Conservation (phyloP, 495 filamentous ascomycete genomes). For the Arthonia radiata region DNA sequence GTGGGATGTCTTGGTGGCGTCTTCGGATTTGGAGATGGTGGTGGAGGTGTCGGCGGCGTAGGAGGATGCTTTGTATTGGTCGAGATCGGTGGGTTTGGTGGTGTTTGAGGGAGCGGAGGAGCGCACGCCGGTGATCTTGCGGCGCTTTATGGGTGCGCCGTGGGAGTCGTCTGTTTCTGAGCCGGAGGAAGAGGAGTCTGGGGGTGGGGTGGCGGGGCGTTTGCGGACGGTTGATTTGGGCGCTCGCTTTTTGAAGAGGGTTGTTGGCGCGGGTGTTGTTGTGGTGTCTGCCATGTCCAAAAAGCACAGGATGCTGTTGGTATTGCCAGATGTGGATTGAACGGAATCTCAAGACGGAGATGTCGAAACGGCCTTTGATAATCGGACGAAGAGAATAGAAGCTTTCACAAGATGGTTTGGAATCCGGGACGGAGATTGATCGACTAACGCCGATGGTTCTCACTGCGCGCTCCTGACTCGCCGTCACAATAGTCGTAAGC, state of each 20-base stretch:
- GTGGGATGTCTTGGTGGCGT: slow-evolving; percentile 80
- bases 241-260: slow-evolving; percentile 71
- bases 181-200: slow-evolving; percentile 23
- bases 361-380: too few relatives aligned
- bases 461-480: too few relatives aligned
- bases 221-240: slow-evolving; percentile 60
- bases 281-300: too few relatives aligned
- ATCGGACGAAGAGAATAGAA: too few relatives aligned
- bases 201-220: slow-evolving; percentile 57
- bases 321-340: too few relatives aligned
- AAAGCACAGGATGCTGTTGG: too few relatives aligned
- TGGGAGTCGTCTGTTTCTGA: slow-evolving; percentile 26
- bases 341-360: too few relatives aligned
- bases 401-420: too few relatives aligned
- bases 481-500: too few relatives aligned
- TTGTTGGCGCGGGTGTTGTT: slow-evolving; percentile 18
- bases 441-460: too few relatives aligned
- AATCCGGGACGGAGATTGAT: too few relatives aligned
- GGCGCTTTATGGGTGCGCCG: slow-evolving; percentile 50
- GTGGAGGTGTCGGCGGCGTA: slow-evolving; percentile 33
- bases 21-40: slow-evolving; percentile 40
- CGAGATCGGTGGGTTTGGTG: slow-evolving; percentile 11
- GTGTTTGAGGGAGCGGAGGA: slow-evolving; percentile 29
- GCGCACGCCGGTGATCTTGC: slow-evolving; percentile 36
- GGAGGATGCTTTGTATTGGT: slow-evolving; percentile 24